Conservation (phyloP, 208 protist species). For the Trypanosoma caninum region DNA sequence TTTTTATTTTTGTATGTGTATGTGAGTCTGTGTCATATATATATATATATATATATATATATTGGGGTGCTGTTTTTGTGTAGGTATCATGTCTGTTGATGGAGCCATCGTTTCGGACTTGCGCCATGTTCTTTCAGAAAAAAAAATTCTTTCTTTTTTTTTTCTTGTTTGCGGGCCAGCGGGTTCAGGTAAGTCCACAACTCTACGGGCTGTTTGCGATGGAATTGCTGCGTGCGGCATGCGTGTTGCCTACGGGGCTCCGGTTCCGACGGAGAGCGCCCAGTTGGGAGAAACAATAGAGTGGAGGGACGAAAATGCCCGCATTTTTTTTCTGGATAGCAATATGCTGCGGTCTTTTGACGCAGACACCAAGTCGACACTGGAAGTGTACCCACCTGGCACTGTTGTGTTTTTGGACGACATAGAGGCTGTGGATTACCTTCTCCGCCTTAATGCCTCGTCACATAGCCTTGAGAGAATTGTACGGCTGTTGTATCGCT, state of each 20-base stretch:
- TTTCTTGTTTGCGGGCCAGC: slow-evolving; percentile 27
- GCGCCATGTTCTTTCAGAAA: slow-evolving; percentile 19
- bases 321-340: slow-evolving; percentile 16
- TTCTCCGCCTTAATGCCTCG: slow-evolving; percentile 33
- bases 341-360: slow-evolving; percentile 25
- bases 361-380: neutral
- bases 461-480: slow-evolving; percentile 28
- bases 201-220: slow-evolving; percentile 10
- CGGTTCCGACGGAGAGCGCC: neutral
- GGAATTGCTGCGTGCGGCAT: slow-evolving; percentile 15
- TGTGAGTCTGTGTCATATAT: too few species aligned
- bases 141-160: slow-evolving; percentile 14
- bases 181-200: slow-evolving; percentile 30
- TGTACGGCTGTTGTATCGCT: slow-evolving; percentile 25
- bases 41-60: too few species aligned
- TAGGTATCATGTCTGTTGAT: slow-evolving; percentile 42
- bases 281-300: neutral
- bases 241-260: slow-evolving; percentile 4
- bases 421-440: slow-evolving; percentile 38
- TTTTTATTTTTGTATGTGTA: slow-evolving; percentile 17
- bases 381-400: slow-evolving; percentile 13
- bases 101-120: slow-evolving; percentile 39
- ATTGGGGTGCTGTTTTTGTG: neutral
- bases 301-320: neutral
- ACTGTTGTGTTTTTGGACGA: slow-evolving; percentile 67